Base-by-base conservation (phyloP, 768 basidiomycete genomes). In the Russula emetica region DNA sequence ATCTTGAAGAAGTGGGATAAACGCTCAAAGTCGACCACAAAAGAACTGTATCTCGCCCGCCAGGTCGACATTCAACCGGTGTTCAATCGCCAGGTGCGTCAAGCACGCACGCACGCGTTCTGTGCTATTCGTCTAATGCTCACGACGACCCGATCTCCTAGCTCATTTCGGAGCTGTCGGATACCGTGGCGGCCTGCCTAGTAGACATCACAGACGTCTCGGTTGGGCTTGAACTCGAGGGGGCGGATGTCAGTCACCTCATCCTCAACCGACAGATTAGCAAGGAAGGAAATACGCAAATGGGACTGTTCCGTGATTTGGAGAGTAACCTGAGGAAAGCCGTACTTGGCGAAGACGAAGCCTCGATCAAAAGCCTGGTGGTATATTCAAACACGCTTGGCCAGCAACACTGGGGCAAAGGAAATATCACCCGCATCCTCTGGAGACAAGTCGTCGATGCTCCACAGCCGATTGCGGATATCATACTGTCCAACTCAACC, bases 1-100 rank as follows among this genome's bases (percentile, higher is more conserved):
- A 98, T 98, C 54, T 76, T 98, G 66, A 98, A 99, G 73, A 99
- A 99, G 74, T 99, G 93, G 82, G 97, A 98, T 76, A 99, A 98
- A 76, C 84, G 93, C 53, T 94, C 94, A 42, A 97, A 87, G 49
- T 94, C 92, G 1, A 86, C 88, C 24, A 98, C 92, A n/a, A 98
- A 94, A 72, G 97, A 99, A 71, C 81, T 98, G 5, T 98, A 98
- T 75, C 84, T 99, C 22, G 85, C 92, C 52, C 85, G 97, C 34
- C 97, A 98, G 73, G 95, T 99, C 2, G 97, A 99, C 69, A 91
- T 98, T n/a, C 97, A 98, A 70, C 97, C 95, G 0, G 94, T 95
- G 49, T 98, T 98, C 77, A 95, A 98, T 72, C 80, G 95, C 76
- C 93, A 95, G 79, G 92, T 90, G 61, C 59, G 82, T 72, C n/a